Conservation (phyloP, 345 rosid species). For the Arabis alpina region DNA sequence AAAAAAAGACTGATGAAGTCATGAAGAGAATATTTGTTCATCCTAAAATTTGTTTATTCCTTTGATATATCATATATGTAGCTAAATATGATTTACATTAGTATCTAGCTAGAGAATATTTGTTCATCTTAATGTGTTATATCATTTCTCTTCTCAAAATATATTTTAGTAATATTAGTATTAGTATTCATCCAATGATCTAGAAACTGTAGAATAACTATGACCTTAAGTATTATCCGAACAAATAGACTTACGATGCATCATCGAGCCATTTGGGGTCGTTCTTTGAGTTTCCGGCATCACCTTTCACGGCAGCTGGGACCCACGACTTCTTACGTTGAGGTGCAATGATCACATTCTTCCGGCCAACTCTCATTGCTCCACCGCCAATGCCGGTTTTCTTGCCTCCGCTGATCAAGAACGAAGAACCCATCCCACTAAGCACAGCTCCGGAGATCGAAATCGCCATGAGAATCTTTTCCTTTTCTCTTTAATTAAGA, state of each 20-base stretch:
- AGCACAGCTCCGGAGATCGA: slow-evolving; percentile 35
- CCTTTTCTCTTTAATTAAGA: not conserved
- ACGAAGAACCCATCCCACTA: slow-evolving; percentile 31
- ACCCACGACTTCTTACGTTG: slow-evolving; percentile 25
- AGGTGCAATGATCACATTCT: slow-evolving; percentile 25
- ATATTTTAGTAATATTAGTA: slow-evolving; percentile 1
- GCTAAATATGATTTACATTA: not conserved
- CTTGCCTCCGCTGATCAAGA: slow-evolving; percentile 20
- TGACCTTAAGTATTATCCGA: slow-evolving; percentile 4
- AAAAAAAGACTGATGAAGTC: not conserved
- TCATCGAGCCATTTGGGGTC: slow-evolving; percentile 43
- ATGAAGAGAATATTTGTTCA: not conserved
- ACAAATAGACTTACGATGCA: slow-evolving; percentile 35
- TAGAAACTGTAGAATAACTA: not conserved
- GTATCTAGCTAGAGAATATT: too few relatives aligned
- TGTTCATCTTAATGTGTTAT: slow-evolving; percentile 1
- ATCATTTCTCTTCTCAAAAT: not conserved
- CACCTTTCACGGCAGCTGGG: slow-evolving; percentile 27
- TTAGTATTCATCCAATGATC: not conserved
- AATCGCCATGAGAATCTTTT: slow-evolving; percentile 27
- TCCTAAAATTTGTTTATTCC: not conserved
- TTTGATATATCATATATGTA: not conserved
- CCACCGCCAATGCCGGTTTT: slow-evolving; percentile 1
- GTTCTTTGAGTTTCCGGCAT: slow-evolving; percentile 11
- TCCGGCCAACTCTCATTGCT: slow-evolving; percentile 20